Percentiles rank a stretch among this genome's conserved stretches.
Evolutionary conservation across 2,329 filamentous ascomycete genomes (phyloP).

Genomic region (Plectosphaerella sp.): DNA sequence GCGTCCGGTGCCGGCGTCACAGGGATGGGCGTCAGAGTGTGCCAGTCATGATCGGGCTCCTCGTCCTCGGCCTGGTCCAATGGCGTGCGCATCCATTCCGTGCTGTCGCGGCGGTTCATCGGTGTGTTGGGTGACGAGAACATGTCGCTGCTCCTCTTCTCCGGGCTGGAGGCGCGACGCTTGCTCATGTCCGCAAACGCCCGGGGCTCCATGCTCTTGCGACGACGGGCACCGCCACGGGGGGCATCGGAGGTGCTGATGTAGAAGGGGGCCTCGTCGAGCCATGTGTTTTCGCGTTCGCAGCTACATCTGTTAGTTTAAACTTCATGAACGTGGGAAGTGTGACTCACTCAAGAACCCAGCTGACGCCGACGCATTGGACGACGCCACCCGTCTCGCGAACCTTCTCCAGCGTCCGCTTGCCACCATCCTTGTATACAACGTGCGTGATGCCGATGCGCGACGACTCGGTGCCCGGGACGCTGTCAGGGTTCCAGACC

Average conservation of each 20-base stretch:
- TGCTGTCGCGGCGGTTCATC: constrained; percentile 48
- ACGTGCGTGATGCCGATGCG: constrained; percentile 82
- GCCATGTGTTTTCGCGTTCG: constrained; percentile 71
- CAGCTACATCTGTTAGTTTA: constrained; percentile 44
- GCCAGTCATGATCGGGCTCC: constrained; percentile 33
- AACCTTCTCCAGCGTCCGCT: constrained; percentile 77
- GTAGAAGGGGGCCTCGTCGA: constrained; percentile 66
- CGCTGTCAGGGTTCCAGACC: constrained; percentile 60
- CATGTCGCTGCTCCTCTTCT: constrained; percentile 20
- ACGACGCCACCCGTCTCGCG: constrained; percentile 68
- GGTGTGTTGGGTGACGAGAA: constrained; percentile 42
- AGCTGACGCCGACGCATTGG: constrained; percentile 81
- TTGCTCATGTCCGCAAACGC: constrained; percentile 66
- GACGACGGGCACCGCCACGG: constrained; percentile 65
- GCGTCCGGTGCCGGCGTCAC: constrained; percentile 55
- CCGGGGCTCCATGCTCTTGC: constrained; percentile 78
- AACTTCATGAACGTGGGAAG: background rate
- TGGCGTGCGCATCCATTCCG: constrained; percentile 51
- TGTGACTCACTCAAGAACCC: constrained; percentile 76
- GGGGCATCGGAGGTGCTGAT: constrained; percentile 65
- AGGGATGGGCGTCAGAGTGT: constrained; percentile 48
- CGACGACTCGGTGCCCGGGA: constrained; percentile 24
- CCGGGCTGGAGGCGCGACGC: constrained; percentile 45
- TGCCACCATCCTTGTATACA: constrained; percentile 82
- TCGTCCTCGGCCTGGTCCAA: constrained; percentile 36